Percentiles rank a stretch among this genome's conserved stretches.
Evolutionary conservation across 805 yeast genomes (phyloP).

Genomic region (Metschnikowia borealis): DNA sequence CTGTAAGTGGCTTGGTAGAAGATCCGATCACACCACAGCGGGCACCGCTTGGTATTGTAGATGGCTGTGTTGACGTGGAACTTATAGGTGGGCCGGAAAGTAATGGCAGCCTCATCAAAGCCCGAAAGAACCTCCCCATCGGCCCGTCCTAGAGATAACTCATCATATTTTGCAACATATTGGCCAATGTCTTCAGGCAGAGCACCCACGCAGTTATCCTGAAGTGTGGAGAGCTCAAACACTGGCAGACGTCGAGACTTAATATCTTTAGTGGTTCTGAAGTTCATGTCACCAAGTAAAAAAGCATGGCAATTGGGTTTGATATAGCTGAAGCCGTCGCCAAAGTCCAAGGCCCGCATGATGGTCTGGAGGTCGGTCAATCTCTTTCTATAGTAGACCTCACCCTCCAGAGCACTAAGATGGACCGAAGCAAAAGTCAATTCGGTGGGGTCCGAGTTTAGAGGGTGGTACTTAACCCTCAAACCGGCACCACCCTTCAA

Average conservation of each 20-base stretch:
- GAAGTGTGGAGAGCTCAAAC: slow-evolving; percentile 22
- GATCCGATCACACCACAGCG: slow-evolving; percentile 91
- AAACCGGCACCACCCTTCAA: slow-evolving; percentile 74
- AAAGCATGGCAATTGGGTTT: slow-evolving; percentile 58
- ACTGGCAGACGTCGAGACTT: slow-evolving; percentile 9
- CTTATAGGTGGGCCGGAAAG: slow-evolving; percentile 81
- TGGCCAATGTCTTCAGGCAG: slow-evolving; percentile 12
- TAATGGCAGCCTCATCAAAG: slow-evolving; percentile 60
- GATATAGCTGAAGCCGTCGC: slow-evolving; percentile 51
- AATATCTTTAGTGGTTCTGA: slow-evolving; percentile 46
- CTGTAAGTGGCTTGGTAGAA: slow-evolving; percentile 49
- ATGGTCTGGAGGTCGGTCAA: slow-evolving; percentile 49
- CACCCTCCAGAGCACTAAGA: slow-evolving; percentile 76
- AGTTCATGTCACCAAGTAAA: slow-evolving; percentile 83
- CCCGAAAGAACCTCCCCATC: slow-evolving; percentile 52
- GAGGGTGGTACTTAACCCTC: slow-evolving; percentile 38
- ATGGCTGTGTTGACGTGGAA: slow-evolving; percentile 47
- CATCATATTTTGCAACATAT: slow-evolving; percentile 43
- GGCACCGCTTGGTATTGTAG: slow-evolving; percentile 57
- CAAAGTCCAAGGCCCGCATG: slow-evolving; percentile 53
- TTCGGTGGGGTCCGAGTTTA: slow-evolving; percentile 20
- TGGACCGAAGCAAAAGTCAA: slow-evolving; percentile 70
- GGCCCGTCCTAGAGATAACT: slow-evolving; percentile 40
- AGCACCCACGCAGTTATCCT: slow-evolving; percentile 19
- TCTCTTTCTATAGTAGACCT: slow-evolving; percentile 41